Evolutionary conservation across 805 yeast genomes (phyloP).

Genomic region (Barnettozyma botsteinii): DNA sequence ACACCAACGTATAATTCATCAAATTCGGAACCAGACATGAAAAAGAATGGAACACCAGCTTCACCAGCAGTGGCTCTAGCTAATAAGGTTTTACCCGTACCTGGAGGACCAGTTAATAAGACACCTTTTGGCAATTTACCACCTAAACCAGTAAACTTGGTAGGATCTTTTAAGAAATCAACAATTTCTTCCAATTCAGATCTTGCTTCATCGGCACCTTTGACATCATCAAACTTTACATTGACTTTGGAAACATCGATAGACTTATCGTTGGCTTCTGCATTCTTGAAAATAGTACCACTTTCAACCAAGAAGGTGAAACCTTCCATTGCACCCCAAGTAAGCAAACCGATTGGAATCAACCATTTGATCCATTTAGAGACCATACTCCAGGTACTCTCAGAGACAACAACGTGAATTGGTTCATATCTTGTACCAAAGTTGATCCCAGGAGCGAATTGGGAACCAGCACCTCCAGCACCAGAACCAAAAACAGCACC

Average conservation of each 20-base stretch:
- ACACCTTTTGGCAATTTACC: slow-evolving; percentile 98
- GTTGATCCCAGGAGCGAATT: slow-evolving; percentile 27
- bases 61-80: slow-evolving; percentile 99
- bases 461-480: slow-evolving; percentile 20
- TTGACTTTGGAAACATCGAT: slow-evolving; percentile 81
- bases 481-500: slow-evolving; percentile 10
- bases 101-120: slow-evolving; percentile 95
- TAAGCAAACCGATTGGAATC: slow-evolving; percentile 69
- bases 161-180: slow-evolving; percentile 94
- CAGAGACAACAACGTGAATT: slow-evolving; percentile 88
- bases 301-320: slow-evolving; percentile 77
- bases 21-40: slow-evolving; percentile 97
- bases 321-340: slow-evolving; percentile 77
- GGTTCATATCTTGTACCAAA: slow-evolving; percentile 74
- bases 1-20: slow-evolving; percentile 98
- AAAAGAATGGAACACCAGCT: slow-evolving; percentile 97
- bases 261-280: slow-evolving; percentile 69
- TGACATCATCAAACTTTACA: slow-evolving; percentile 87
- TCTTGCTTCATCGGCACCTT: slow-evolving; percentile 98
- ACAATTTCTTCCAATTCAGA: slow-evolving; percentile 96
- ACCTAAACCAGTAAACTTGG: slow-evolving; percentile 93
- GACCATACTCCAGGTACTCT: slow-evolving; percentile 68
- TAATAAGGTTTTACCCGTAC: slow-evolving; percentile 94
- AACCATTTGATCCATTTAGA: slow-evolving; percentile 89
- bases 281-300: slow-evolving; percentile 70